phyloP scores from a whole-genome alignment of 495 filamentous ascomycete genomes.

The Xylaria intraflava region DNA sequence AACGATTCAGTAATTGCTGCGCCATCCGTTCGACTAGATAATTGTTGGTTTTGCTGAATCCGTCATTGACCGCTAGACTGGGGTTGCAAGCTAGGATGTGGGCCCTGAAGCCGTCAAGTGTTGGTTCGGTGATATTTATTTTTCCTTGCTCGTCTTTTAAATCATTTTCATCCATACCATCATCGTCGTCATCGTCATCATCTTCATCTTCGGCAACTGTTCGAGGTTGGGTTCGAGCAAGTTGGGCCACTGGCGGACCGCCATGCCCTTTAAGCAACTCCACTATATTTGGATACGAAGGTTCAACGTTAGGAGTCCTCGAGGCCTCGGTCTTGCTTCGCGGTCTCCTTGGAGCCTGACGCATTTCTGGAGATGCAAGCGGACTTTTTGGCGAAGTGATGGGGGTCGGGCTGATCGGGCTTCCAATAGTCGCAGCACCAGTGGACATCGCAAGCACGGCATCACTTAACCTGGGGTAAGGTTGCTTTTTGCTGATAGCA shows the following conservation, averaged over 20 bases:
- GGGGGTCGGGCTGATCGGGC: conserved; percentile 44
- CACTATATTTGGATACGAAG: conserved; percentile 30
- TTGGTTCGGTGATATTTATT: conserved; percentile 60
- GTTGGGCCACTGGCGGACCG: conserved; percentile 51
- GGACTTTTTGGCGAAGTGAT: conserved; percentile 48
- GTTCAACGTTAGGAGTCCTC: conserved; percentile 27
- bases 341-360: conserved; percentile 50
- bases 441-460: conserved; percentile 58
- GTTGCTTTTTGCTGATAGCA: conserved; percentile 30
- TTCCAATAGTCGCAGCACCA: conserved; percentile 56
- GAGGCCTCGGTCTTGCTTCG: conserved; percentile 74
- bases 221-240: conserved; percentile 35
- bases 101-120: conserved; percentile 65
- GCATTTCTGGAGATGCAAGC: conserved; percentile 38
- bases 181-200: conserved; percentile 50
- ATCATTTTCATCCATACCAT: conserved; percentile 44
- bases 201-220: conserved; percentile 28
- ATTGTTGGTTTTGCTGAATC: conserved; percentile 39
- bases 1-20: conserved; percentile 69
- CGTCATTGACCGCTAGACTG: conserved; percentile 19
- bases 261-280: conserved; percentile 49
- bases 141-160: conserved; percentile 40
- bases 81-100: conserved; percentile 72
- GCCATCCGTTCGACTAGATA: conserved; percentile 79
- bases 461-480: conserved; percentile 57